A percentile compares a stretch with the other conserved stretches of the same genome.
Conservation (phyloP, 1,139 yeast genomes). For the Suhomyces guaymorum region DNA sequence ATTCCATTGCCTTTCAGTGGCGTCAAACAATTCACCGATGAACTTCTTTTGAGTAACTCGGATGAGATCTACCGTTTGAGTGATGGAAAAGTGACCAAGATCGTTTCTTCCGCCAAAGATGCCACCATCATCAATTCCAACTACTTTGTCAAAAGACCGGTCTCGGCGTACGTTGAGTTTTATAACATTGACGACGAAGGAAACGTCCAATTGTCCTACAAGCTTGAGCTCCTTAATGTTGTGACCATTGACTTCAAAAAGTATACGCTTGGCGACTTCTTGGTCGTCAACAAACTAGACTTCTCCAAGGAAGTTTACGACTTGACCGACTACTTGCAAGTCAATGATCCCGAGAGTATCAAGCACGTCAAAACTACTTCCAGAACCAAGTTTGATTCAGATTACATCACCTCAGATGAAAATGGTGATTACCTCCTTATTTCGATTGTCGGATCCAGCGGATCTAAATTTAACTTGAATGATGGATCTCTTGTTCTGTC, state of each 20-base stretch:
- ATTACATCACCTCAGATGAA: conserved; percentile 13
- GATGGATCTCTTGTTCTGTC: conserved; percentile 15
- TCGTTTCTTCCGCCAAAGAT: conserved; percentile 1
- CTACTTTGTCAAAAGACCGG: conserved; percentile 5
- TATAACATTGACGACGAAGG: conserved; percentile 9
- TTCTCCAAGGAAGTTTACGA: conserved; percentile 26
- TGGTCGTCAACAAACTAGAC: conserved; percentile 15
- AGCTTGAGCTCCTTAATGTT: conserved; percentile 2
- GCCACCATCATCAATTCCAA: conserved; percentile 11
- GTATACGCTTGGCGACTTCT: conserved; percentile 23
- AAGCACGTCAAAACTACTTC: conserved; percentile 14
- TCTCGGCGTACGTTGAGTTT: conserved; percentile 8
- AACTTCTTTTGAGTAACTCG: conserved; percentile 20
- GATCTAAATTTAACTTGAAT: conserved; percentile 13
- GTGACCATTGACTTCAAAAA: conserved; percentile 12
- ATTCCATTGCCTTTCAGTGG: conserved; percentile 5
- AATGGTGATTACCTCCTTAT: conserved; percentile 11
- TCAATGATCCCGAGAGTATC: conserved; percentile 22
- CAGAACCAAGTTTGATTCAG: conserved; percentile 2
- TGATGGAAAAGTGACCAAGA: conserved; percentile 4
- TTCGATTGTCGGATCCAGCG: conserved; percentile 8
- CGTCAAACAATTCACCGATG: conserved; percentile 23
- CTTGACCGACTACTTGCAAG: conserved; percentile 29
- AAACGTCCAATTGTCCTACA: conserved; percentile 3
- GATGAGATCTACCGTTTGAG: conserved; percentile 21